Base-by-base conservation (phyloP, 129 eudicot species). In the Tagetes patula region DNA sequence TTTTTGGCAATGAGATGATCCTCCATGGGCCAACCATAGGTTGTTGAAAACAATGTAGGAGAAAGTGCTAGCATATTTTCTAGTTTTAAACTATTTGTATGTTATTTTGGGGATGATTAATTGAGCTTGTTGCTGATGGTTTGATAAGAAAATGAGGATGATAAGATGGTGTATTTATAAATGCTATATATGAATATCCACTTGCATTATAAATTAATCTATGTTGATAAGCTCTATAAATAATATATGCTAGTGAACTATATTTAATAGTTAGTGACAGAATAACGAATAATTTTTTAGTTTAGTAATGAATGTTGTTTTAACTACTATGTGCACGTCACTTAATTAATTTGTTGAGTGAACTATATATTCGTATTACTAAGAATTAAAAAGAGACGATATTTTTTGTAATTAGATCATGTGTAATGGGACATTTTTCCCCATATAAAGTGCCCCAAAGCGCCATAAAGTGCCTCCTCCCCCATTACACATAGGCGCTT, bases 11-110 rank as follows among this genome's bases (percentile, higher is more conserved):
- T 67, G 68, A 50, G 33, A 0, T 8, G 60, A 76, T 76, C 75
- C 42, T 69, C 75, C 74, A 76, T 55, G 12, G 80, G 67, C 74
- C 80, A 76, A 64, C 72, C 72, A 59, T 59, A 46, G 62, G 81
- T 37, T 5, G 81, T 59, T 58, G 81, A 76, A 68, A 76, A 55
- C 48, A 67, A 45, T 7, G 75, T 69, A 65, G 72, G 34, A 33
- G 68, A 65, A 31, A 31, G 11, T 75, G 67, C 74, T 3, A 67
- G 45, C 73, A 75, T 65, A 45, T 41, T 66, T 34, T 48, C 53
- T 48, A 9, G 1, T 45, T 4, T 8, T 40, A 8, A 6, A 14
- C 38, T 45, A 32, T 8, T 63, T 74, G 4, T 75, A 7, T 31
- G 36, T 39, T 6, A 32, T 9, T 50, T 33, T 76, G 54, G 60